Conservation (phyloP, 1,284 basidiomycete genomes). For the Tilletia caries region DNA sequence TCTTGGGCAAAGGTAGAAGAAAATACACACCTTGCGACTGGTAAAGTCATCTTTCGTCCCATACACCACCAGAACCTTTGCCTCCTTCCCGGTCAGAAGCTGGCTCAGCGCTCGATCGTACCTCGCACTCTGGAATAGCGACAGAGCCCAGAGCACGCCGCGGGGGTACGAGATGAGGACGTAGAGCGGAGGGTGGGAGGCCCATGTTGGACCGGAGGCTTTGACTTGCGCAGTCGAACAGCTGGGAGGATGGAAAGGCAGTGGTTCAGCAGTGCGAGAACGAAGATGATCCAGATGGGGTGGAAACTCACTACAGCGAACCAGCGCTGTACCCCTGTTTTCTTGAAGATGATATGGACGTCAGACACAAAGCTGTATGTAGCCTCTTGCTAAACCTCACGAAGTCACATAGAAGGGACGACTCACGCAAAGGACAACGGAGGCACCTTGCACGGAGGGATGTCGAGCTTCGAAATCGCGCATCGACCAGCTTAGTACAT, state of each 20-base stretch:
- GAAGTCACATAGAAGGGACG: no score
- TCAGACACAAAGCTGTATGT: neutral
- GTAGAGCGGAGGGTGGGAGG: constrained; percentile 18
- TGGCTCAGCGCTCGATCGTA: constrained; percentile 23
- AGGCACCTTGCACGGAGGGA: neutral
- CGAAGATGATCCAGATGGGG: no score
- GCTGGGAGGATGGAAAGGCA: neutral
- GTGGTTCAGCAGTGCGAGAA: no score
- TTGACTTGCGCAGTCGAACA: neutral
- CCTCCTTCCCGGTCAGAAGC: constrained; percentile 15
- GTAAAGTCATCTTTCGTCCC: constrained; percentile 35
- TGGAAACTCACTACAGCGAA: constrained; percentile 23
- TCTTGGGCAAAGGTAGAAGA: no score
- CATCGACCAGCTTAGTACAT: neutral
- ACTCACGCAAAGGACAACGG: neutral
- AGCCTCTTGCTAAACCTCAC: no score
- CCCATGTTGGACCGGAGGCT: neutral
- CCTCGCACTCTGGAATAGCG: constrained; percentile 23
- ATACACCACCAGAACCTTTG: constrained; percentile 22
- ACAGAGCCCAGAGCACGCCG: constrained; percentile 33
- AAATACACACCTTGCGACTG: constrained; percentile 10
- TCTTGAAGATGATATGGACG: neutral
- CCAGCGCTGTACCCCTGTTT: constrained; percentile 34
- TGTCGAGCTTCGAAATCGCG: neutral
- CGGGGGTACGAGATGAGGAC: constrained; percentile 33